These are phyloP conservation scores for Melampsora americana DNA, from an alignment of 1,284 basidiomycete species.

Conservation along the genomic window DNA sequence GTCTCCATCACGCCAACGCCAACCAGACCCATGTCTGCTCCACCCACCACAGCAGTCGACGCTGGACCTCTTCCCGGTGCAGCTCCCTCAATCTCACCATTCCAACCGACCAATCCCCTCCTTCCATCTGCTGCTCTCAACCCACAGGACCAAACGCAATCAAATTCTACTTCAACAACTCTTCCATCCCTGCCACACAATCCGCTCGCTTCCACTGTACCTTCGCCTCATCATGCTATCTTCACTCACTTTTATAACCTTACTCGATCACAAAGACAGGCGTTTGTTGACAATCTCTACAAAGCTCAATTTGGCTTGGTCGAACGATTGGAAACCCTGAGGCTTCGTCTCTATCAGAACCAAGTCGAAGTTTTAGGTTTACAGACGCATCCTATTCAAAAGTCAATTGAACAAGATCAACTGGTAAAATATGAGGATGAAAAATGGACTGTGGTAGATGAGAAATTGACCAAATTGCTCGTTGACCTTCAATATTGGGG, in stretches of 20 bases:
- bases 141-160: not conserved
- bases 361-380: conserved; percentile 37
- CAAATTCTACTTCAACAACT: not conserved
- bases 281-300: conserved; percentile 33
- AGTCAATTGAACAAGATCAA: not conserved
- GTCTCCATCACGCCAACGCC: not conserved
- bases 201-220: not conserved
- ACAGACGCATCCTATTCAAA: not conserved
- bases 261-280: conserved; percentile 8
- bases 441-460: conserved; percentile 22
- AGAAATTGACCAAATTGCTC: conserved; percentile 34
- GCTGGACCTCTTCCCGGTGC: not conserved
- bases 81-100: not conserved
- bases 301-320: conserved; percentile 36
- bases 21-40: conserved; percentile 31
- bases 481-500: conserved; percentile 15
- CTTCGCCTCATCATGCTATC: conserved; percentile 16
- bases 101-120: not conserved
- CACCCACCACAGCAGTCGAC: conserved; percentile 15
- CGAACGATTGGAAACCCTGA: conserved; percentile 30
- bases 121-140: not conserved
- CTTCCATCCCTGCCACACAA: conserved; percentile 6
- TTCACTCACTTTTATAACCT: conserved; percentile 26
- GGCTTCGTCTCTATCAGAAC: conserved; percentile 23
- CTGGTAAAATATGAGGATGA: conserved; percentile 15